These are phyloP conservation scores for Colletotrichum lupini DNA, from an alignment of 2,329 filamentous ascomycete species.

Conservation along the genomic window DNA sequence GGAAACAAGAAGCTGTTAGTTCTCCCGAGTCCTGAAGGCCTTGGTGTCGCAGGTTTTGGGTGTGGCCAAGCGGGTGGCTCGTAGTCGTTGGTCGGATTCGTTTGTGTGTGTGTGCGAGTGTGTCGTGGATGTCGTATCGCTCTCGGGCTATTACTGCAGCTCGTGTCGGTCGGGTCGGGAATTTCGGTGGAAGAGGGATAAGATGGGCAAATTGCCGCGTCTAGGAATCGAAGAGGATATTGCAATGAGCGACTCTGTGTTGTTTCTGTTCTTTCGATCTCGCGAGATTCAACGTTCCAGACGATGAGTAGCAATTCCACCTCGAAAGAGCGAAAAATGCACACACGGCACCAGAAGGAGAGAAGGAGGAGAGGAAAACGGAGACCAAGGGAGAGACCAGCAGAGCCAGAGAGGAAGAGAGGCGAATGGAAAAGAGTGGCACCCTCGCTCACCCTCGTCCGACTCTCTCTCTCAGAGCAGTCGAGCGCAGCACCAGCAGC, in stretches of 20 bases:
- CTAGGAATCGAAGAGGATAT: slow-evolving; percentile 32
- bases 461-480: slow-evolving; percentile 9
- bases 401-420: slow-evolving; percentile 22
- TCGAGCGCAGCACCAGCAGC: not conserved
- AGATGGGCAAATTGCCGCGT: slow-evolving; percentile 27
- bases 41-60: slow-evolving; percentile 52
- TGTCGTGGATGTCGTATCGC: slow-evolving; percentile 31
- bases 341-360: slow-evolving; percentile 29
- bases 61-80: slow-evolving; percentile 18
- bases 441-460: slow-evolving; percentile 25
- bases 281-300: slow-evolving; percentile 38
- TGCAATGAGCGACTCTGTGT: slow-evolving; percentile 30
- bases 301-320: slow-evolving; percentile 38
- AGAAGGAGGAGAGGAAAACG: slow-evolving; percentile 25
- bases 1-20: slow-evolving; percentile 33
- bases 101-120: slow-evolving; percentile 5
- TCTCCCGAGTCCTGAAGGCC: slow-evolving; percentile 44
- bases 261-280: slow-evolving; percentile 17
- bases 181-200: not conserved
- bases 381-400: slow-evolving; percentile 16
- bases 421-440: slow-evolving; percentile 32
- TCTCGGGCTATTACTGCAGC: slow-evolving; percentile 32
- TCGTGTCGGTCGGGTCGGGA: slow-evolving; percentile 27
- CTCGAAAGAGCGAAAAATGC: slow-evolving; percentile 36
- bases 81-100: slow-evolving; percentile 17